Evolutionary conservation across 441 rosid species (phyloP).

Genomic region (Arabidopsis lyrata): DNA sequence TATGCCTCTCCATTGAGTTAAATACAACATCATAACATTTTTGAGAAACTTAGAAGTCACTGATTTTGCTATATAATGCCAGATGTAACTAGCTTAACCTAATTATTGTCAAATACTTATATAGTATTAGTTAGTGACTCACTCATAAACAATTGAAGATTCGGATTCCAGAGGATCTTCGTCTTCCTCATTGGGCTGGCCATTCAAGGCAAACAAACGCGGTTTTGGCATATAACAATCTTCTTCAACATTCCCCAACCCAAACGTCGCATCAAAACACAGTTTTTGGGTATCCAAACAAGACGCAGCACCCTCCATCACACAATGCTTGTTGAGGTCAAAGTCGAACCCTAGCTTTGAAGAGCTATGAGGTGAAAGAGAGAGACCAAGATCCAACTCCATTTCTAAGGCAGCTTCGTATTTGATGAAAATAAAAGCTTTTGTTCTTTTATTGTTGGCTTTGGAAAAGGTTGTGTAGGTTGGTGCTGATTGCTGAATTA

Average conservation of each 20-base stretch:
- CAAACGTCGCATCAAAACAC: conserved; percentile 2
- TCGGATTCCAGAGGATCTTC: conserved; percentile 42
- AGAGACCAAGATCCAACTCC: conserved; percentile 45
- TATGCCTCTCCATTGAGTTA: neutral
- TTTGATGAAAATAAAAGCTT: conserved; percentile 12
- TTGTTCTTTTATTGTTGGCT: conserved; percentile 24
- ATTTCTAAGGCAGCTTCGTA: conserved; percentile 24
- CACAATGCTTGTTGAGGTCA: conserved; percentile 37
- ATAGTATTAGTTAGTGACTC: conserved; percentile 21
- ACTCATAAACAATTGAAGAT: conserved; percentile 38
- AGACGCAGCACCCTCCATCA: conserved; percentile 5
- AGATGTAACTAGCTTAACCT: neutral
- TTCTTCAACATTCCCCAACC: neutral
- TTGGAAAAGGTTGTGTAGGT: conserved; percentile 28
- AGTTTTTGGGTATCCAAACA: conserved; percentile 17
- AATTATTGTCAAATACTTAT: neutral
- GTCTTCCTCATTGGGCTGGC: conserved; percentile 57
- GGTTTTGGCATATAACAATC: conserved; percentile 3
- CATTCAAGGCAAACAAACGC: conserved; percentile 42
- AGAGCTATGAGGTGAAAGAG: conserved; percentile 39
- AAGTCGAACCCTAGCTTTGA: conserved; percentile 26
- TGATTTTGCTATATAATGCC: neutral
- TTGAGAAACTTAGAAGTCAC: neutral
- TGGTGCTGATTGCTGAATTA: conserved; percentile 9
- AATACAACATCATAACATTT: neutral